Base-by-base conservation (phyloP, 129 eudicot species). In the Artemisia annua region DNA sequence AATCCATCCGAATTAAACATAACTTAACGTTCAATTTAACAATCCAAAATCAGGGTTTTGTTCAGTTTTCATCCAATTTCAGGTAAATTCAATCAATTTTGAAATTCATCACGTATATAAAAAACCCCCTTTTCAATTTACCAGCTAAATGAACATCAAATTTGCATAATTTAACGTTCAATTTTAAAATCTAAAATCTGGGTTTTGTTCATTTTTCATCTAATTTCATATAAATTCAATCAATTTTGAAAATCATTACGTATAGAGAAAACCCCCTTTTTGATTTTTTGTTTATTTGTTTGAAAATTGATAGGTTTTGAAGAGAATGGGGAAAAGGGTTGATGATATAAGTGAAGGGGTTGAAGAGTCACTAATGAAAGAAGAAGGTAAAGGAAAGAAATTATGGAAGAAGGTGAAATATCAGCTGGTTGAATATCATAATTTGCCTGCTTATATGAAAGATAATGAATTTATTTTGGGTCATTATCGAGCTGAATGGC, bases 331-430 rank as follows among this genome's bases (percentile, higher is more conserved):
- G 5, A 64, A 48, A 63, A 70, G 11, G 81, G 67, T 24, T 49
- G 75, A 49, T 67, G 77, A 67, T 20, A 72, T 50, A 39, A 53
- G 73, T 63, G 59, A 71, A 70, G 13, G 5, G 46, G 18, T 11
- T 30, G 80, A 71, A 39, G 82, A 58, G 13, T 3, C 8, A 5
- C 70, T 75, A 56, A 63, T 76, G 1, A 46, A 76, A 28, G 82
- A 82, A 65, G 83, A 81, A 50, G 88, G 91, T 67, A 87, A 86
- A 67, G 93, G 96, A 77, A 88, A 86, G 85, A 84, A 84, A 58
- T 83, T 94, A 46, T 94, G 97, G 98, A 94, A 90, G 77, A 90
- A 94, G 59, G 87, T 90, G 74, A 94, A 86, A 78, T 90, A 90
- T 69, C 97, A 94, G 89, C 84, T 94, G 75, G 96, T 90, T 57